Base-by-base conservation (phyloP, 139 green algal genomes). In the Tetraselmis striata region DNA sequence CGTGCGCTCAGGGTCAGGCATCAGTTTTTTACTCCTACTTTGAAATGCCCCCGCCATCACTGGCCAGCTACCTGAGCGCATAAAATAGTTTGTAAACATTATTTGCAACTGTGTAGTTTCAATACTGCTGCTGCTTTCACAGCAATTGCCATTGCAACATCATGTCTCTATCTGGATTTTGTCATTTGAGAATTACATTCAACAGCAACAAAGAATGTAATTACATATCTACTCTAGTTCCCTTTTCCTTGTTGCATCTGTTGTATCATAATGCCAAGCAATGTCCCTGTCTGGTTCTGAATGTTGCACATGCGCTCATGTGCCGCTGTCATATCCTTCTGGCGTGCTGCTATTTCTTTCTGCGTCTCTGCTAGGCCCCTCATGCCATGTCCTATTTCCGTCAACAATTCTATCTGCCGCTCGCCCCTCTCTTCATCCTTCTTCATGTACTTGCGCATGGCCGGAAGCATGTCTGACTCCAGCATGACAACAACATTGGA, bases 11-110 rank as follows among this genome's bases (percentile, higher is more conserved):
- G 18, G 45, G 45, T 67, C 45, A 67, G 45, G 45, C 45, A 67
- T 67, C 45, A 67, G 45, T 67, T 67, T 67, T 67, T 67, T 67
- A 67, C 45, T 67, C 45, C 45, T 67, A 67, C 45, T 67, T 67
- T 67, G 45, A 67, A 67, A 5, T 18, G 45, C 45, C 18, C 18
- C 45, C 45, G 45, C 45, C 45, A 67, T 67, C 45, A 67, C 45
- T 67, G 45, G 45, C 45, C 45, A 67, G 5, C 45, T 67, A 67
- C 45, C 45, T 67, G 5, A 67, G 45, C 45, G 45, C 45, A 67
- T 67, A 67, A 67, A 67, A 67, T 67, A 67, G 45, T 67, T 67
- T 67, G 45, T 67, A 67, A 67, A 5, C 45, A 67, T 67, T 67
- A 67, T 67, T 67, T 67, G 45, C 45, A 18, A 18, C 45, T 67